These are phyloP conservation scores for Endocalyx cinctus DNA, from an alignment of 2,329 filamentous ascomycete species.

Conservation along the genomic window DNA sequence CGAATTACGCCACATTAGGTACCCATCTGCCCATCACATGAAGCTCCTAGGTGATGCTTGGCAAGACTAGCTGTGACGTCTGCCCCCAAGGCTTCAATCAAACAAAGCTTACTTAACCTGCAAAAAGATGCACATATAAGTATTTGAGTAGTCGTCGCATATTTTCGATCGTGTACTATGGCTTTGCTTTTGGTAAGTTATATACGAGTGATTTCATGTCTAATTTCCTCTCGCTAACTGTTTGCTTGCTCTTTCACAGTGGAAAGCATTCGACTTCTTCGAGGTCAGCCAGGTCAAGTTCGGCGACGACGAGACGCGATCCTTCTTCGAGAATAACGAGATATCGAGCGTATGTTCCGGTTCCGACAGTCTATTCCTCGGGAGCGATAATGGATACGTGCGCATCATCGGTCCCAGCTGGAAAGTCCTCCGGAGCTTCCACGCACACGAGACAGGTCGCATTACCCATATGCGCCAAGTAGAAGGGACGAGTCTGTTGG, in stretches of 20 bases:
- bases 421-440: slow-evolving; percentile 82
- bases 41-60: too few species aligned
- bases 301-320: slow-evolving; percentile 71
- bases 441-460: slow-evolving; percentile 72
- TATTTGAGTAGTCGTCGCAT: too few species aligned
- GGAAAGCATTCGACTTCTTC: slow-evolving; percentile 99
- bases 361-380: slow-evolving; percentile 84
- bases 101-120: too few species aligned
- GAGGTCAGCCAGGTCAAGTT: slow-evolving; percentile 82
- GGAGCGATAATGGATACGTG: slow-evolving; percentile 77
- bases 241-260: slow-evolving; percentile 47
- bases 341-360: slow-evolving; percentile 82
- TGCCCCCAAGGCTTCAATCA: too few species aligned
- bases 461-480: slow-evolving; percentile 93
- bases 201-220: background rate
- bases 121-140: too few species aligned
- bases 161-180: slow-evolving; percentile 19
- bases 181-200: slow-evolving; percentile 28
- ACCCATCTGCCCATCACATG: too few species aligned
- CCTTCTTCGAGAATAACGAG: slow-evolving; percentile 76
- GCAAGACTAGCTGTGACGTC: too few species aligned
- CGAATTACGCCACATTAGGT: too few species aligned
- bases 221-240: background rate
- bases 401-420: slow-evolving; percentile 84
- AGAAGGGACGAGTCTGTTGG: slow-evolving; percentile 76